Evolutionary conservation across 2,329 filamentous ascomycete genomes (phyloP).

Genomic region (Aspergillus sp.): DNA sequence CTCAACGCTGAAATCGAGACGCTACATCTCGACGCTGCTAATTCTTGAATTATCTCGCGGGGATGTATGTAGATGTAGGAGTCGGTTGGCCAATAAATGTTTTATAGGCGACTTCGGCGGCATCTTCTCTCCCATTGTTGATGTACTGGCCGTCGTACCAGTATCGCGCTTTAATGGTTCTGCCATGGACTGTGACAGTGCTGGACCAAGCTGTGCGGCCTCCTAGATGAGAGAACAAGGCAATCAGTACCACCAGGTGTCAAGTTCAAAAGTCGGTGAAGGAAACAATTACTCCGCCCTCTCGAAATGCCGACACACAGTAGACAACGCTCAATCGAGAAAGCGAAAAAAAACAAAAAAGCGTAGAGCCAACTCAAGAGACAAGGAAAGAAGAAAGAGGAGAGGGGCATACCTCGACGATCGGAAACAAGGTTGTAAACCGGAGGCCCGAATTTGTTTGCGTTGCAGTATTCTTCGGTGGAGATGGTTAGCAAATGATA

Average conservation of each 20-base stretch:
- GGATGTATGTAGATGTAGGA: slow-evolving; percentile 15
- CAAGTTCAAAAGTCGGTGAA: slow-evolving; percentile 31
- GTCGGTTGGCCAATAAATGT: slow-evolving; percentile 22
- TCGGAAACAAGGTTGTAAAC: slow-evolving; percentile 70
- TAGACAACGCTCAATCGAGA: slow-evolving; percentile 5
- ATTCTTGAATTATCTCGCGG: slow-evolving; percentile 17
- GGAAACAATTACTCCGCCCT: slow-evolving; percentile 21
- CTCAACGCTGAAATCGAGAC: neutral
- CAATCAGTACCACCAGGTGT: slow-evolving; percentile 19
- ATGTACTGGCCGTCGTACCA: slow-evolving; percentile 90
- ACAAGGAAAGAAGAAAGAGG: slow-evolving; percentile 11
- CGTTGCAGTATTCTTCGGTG: slow-evolving; percentile 54
- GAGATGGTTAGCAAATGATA: slow-evolving; percentile 6
- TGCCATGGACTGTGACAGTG: slow-evolving; percentile 66
- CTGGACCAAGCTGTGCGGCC: slow-evolving; percentile 89
- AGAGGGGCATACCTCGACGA: slow-evolving; percentile 56
- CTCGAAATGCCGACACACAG: slow-evolving; percentile 14
- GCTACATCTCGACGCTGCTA: slow-evolving; percentile 13
- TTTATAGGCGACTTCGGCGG: slow-evolving; percentile 68
- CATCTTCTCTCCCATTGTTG: slow-evolving; percentile 85
- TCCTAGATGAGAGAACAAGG: slow-evolving; percentile 47
- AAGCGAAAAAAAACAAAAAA: slow-evolving; percentile 31
- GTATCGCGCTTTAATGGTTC: slow-evolving; percentile 66
- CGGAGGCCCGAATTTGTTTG: slow-evolving; percentile 50
- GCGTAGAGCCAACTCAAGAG: slow-evolving; percentile 11